These are phyloP conservation scores for Stenogyne calaminthoides DNA, from an alignment of 305 asterid genomes.

Conservation along the genomic window DNA sequence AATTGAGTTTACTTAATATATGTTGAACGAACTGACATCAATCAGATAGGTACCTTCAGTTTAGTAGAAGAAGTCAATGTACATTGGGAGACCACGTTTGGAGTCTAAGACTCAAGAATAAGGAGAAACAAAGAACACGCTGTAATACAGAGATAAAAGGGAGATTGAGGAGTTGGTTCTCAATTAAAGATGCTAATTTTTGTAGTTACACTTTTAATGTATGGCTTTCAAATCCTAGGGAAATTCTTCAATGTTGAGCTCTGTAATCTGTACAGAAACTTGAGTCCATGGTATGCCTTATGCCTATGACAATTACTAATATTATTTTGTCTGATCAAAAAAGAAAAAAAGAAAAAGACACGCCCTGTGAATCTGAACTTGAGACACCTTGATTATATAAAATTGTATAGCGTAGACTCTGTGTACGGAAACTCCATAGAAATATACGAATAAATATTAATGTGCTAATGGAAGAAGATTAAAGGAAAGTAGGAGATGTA, in stretches of 20 bases:
- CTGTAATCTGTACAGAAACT: too few relatives aligned
- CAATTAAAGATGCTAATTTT: too few relatives aligned
- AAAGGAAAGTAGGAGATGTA: not conserved
- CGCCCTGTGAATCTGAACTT: not conserved
- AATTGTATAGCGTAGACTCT: not conserved
- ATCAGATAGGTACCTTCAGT: not conserved
- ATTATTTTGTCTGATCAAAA: too few relatives aligned
- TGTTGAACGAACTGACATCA: not conserved
- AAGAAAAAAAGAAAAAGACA: too few relatives aligned
- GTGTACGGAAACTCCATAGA: not conserved
- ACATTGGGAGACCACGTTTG: not conserved
- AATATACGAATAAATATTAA: not conserved
- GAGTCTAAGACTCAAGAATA: conserved; percentile 6
- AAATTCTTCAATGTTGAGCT: too few relatives aligned
- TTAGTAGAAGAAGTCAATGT: conserved; percentile 10
- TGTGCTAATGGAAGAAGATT: conserved; percentile 6
- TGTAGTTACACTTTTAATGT: too few relatives aligned
- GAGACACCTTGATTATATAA: not conserved
- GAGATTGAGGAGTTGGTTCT: too few relatives aligned
- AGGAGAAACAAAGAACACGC: not conserved
- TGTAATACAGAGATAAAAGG: too few relatives aligned
- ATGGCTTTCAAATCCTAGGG: too few relatives aligned
- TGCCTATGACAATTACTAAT: too few relatives aligned
- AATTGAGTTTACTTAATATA: not conserved
- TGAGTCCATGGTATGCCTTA: too few relatives aligned